Evolutionary conservation across 1,139 yeast genomes (phyloP).

Genomic region (Petasospora fabianii): DNA sequence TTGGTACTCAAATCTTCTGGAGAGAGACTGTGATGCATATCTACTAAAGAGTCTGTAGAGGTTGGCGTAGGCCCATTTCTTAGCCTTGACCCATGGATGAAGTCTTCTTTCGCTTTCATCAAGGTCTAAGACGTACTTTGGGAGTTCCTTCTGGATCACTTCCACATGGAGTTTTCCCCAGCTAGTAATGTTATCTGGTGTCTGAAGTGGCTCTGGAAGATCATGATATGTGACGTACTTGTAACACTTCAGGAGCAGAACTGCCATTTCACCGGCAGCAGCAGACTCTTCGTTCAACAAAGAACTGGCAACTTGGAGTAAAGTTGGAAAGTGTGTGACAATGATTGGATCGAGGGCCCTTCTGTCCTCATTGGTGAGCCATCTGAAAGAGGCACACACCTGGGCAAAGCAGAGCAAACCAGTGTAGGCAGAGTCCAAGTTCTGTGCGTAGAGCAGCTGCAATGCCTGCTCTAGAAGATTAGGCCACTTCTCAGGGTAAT

Average conservation of each 20-base stretch:
- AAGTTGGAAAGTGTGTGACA: slow-evolving; percentile 60
- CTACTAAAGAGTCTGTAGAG: slow-evolving; percentile 69
- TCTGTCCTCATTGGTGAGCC: slow-evolving; percentile 65
- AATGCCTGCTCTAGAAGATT: slow-evolving; percentile 56
- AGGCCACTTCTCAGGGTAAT: slow-evolving; percentile 74
- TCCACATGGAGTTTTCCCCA: slow-evolving; percentile 82
- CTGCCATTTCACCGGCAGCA: slow-evolving; percentile 69
- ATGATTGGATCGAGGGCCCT: slow-evolving; percentile 58
- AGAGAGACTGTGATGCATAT: slow-evolving; percentile 55
- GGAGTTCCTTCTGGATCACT: slow-evolving; percentile 59
- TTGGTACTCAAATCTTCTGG: slow-evolving; percentile 48
- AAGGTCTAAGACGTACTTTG: slow-evolving; percentile 42
- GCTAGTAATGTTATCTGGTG: slow-evolving; percentile 49
- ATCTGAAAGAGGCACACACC: slow-evolving; percentile 69
- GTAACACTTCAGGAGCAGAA: slow-evolving; percentile 70
- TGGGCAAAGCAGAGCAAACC: slow-evolving; percentile 78
- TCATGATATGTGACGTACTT: slow-evolving; percentile 81
- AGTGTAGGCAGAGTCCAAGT: slow-evolving; percentile 60
- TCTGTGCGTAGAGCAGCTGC: slow-evolving; percentile 50
- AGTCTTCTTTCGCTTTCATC: slow-evolving; percentile 46
- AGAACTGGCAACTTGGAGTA: slow-evolving; percentile 61
- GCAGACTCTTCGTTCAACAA: slow-evolving; percentile 43
- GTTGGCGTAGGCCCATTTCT: slow-evolving; percentile 90
- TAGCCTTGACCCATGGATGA: slow-evolving; percentile 68
- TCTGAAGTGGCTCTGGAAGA: slow-evolving; percentile 67